A percentile compares a stretch with the other conserved stretches of the same genome.
Evolutionary conservation across 1,284 basidiomycete genomes (phyloP).

Genomic region (Ustilago tritici): DNA sequence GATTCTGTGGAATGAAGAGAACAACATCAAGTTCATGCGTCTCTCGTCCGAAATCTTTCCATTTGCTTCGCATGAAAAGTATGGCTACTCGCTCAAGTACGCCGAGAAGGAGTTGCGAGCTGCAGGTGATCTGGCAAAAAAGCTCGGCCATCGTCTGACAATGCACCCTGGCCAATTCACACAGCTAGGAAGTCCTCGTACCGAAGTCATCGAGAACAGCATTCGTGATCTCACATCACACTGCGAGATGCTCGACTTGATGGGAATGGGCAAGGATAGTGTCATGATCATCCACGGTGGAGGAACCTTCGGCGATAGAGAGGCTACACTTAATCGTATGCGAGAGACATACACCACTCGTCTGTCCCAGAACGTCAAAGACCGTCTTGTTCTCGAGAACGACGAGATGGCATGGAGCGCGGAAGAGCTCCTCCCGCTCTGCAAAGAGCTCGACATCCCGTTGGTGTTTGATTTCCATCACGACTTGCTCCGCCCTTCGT

Average conservation of each 20-base stretch:
- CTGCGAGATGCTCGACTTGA: conserved; percentile 83
- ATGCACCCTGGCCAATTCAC: conserved; percentile 86
- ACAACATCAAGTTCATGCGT: conserved; percentile 66
- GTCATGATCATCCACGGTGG: conserved; percentile 81
- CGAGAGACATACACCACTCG: conserved; percentile 77
- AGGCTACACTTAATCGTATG: conserved; percentile 78
- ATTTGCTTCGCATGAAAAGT: conserved; percentile 82
- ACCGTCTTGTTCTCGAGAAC: conserved; percentile 86
- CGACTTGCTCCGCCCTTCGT: conserved; percentile 69
- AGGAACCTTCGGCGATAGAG: conserved; percentile 84
- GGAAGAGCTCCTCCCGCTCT: conserved; percentile 84
- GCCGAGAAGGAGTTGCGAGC: conserved; percentile 74
- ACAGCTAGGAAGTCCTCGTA: conserved; percentile 82
- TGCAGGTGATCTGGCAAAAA: conserved; percentile 80
- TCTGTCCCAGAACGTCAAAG: conserved; percentile 77
- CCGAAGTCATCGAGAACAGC: conserved; percentile 79
- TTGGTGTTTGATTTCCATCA: conserved; percentile 71
- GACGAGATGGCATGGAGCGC: conserved; percentile 91
- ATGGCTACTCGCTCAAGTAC: conserved; percentile 83
- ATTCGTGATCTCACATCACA: conserved; percentile 86
- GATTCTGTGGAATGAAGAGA: conserved; percentile 72
- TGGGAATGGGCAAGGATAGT: conserved; percentile 81
- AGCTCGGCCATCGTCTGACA: conserved; percentile 83
- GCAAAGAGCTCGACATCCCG: conserved; percentile 83
- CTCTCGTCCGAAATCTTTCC: conserved; percentile 81